A percentile compares a stretch with the other conserved stretches of the same genome.
Evolutionary conservation across 306 rosid genomes (phyloP).

Genomic region (Ormosia semicastrata): DNA sequence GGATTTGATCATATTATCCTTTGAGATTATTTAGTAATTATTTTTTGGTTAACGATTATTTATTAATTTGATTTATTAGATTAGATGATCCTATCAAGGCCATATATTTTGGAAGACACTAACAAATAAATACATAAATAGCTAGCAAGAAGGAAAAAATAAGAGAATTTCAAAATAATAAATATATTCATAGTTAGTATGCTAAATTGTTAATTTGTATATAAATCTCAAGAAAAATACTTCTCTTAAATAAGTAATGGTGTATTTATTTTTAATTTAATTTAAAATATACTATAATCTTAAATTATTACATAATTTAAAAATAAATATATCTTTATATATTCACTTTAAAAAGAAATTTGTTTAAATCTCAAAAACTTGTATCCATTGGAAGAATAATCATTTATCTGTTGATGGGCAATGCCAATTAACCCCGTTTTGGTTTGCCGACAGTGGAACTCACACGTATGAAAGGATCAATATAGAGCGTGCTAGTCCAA

Average conservation of each 20-base stretch:
- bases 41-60: no score
- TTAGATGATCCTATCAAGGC: not conserved
- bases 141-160: not conserved
- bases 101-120: not conserved
- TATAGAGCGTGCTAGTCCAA: not conserved
- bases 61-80: not conserved
- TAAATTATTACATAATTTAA: no score
- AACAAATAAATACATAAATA: no score
- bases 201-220: no score
- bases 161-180: no score
- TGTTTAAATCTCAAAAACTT: not conserved
- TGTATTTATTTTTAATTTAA: no score
- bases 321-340: no score
- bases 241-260: no score
- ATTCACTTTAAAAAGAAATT: no score
- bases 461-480: constrained; percentile 14
- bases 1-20: not conserved
- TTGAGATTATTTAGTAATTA: not conserved
- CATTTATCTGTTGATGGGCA: not conserved
- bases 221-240: no score
- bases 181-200: not conserved
- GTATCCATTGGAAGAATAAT: not conserved
- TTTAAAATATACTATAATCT: no score
- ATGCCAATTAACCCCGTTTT: not conserved
- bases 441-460: constrained; percentile 40